Base-by-base conservation (phyloP, 139 green algal genomes). In the Chlorella sorokiniana region DNA sequence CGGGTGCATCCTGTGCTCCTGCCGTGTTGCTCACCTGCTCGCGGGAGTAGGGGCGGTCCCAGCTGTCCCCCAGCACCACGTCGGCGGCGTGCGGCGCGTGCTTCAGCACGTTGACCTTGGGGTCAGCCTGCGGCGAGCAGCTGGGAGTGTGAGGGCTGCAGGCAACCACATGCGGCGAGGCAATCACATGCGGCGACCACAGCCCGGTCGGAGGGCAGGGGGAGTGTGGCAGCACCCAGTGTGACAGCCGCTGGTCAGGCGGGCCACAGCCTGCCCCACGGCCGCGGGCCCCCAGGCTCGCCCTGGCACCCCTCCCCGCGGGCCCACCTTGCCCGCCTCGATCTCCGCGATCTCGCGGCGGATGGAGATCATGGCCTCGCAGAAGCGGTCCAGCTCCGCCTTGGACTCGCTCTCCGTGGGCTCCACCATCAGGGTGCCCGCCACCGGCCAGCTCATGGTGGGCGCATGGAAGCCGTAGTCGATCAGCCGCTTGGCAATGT, bases 381-480 rank as follows among this genome's bases (percentile, higher is more conserved):
- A 93, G 88, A 98, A 98, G 16, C 96, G 89, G 89, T 99, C 96
- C 71, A 99, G 86, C 92, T 97, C 93, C 44, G 85, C 87, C 90
- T 98, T 98, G 89, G 73, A 90, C 91, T 98, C 95, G 23, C 76
- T 91, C 91, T 98, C 95, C 23, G 96, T 99, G 56, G 97, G 97
- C 94, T 99, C 97, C 33, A 99, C 96, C 97, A 99, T 99, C 54
- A 99, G 93, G 23, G 97, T 99, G 79, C 79, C 86, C 1, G 93
- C 78, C 65, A 99, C 97, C 22, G 97, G 97, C 97, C 97, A 99
- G 5, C 91, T 97, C 97, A 99, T 99, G 90, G 97, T 99, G 68
- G 97, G 97, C 0, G 95, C 92, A 84, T 99, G 97, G 92, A 95
- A 99, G 72, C 97, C 97, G 85, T 98, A 99, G 91, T 99, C 97